Base-by-base conservation (phyloP, 164 flowering plant genomes). In the Malania oleifera region DNA sequence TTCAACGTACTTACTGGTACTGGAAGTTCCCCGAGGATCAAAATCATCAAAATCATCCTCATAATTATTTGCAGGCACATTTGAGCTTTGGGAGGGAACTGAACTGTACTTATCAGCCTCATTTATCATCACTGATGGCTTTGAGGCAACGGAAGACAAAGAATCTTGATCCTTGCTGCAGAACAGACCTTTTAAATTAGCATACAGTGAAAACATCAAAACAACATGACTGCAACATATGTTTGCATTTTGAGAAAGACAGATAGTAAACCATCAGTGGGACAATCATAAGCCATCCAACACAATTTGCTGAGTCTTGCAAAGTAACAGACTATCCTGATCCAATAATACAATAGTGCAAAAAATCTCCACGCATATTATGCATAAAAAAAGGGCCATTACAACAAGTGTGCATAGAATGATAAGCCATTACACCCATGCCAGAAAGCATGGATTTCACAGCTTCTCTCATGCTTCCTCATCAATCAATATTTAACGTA, bases 21-120 rank as follows among this genome's bases (percentile, higher is more conserved):
- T 74, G 31, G 89, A 79, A 52, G 87, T 79, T 66, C 96, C 99
- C 17, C 99, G 80, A 26, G 99, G 99, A 73, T 95, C 88, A 70
- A 95, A 95, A 74, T 91, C 97, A 70, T 89, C 98, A 75, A 80
- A 78, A 60, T 89, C 96, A 67, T 89, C 96, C 17, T 84, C 93
- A 70, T 65, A 60, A 46, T 69, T 68, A 57, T 63, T 75, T 59
- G 74, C 63, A 40, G 79, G 73, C 52, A 67, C 68, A 68, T 29
- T 76, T 44, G 80, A 67, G 62, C 69, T 73, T 69, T 81, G 80
- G 37, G 85, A 48, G 40, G 80, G 58, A 65, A 64, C 45, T 49
- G 80, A 37, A 61, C 68, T 66, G 47, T 68, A 65, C 35, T 75
- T 69, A 50, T 71, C 73, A 28, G 82, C 68, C 22, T 62, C 64